Evolutionary conservation across 257 asterid genomes (phyloP).

Genomic region (Penstemon eatonii): DNA sequence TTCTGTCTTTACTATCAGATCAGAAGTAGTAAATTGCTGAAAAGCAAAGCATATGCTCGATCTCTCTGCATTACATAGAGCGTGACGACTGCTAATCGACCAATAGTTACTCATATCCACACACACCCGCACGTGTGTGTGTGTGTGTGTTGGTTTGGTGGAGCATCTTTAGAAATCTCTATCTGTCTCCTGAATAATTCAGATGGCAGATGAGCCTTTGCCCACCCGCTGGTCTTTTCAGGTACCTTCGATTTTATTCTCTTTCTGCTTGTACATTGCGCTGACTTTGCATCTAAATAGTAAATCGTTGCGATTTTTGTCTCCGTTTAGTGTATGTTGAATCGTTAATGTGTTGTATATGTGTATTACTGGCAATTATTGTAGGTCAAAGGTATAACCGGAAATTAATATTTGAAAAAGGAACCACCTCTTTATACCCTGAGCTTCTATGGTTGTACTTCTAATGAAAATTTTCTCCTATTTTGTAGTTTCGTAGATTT

Average conservation of each 20-base stretch:
- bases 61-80: slow-evolving; percentile 31
- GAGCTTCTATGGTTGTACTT: slow-evolving; percentile 14
- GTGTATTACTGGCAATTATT: slow-evolving; percentile 16
- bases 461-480: background rate
- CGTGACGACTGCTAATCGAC: slow-evolving; percentile 32
- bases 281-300: slow-evolving; percentile 11
- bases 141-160: slow-evolving; percentile 23
- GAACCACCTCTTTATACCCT: background rate
- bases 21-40: background rate
- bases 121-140: slow-evolving; percentile 37
- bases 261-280: slow-evolving; percentile 14
- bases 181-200: background rate
- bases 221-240: slow-evolving; percentile 25
- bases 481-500: slow-evolving; percentile 19
- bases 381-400: slow-evolving; percentile 13
- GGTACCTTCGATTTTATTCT: slow-evolving; percentile 38
- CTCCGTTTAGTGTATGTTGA: background rate
- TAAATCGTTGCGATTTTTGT: slow-evolving; percentile 3
- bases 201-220: slow-evolving; percentile 84
- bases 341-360: slow-evolving; percentile 21
- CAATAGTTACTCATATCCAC: slow-evolving; percentile 4
- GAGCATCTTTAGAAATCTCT: background rate
- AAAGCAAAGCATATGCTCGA: slow-evolving; percentile 30
- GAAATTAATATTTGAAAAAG: background rate
- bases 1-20: background rate